phyloP scores from a whole-genome alignment of 371 early-diverging fungal species.

The Dichotomocladium elegans region DNA sequence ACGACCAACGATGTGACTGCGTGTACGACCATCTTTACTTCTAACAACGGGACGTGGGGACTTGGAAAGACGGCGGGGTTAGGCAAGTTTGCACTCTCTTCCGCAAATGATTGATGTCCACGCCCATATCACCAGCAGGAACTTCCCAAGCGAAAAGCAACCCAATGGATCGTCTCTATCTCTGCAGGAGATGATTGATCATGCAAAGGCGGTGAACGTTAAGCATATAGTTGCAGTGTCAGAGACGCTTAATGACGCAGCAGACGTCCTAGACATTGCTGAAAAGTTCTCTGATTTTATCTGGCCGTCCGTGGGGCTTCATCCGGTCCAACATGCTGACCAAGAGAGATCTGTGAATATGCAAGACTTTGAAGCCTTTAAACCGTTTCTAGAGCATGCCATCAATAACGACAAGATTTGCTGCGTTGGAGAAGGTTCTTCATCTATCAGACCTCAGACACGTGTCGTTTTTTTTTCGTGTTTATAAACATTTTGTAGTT shows the following conservation, averaged over 20 bases:
- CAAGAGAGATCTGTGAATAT: conserved; percentile 29
- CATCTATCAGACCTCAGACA: background rate
- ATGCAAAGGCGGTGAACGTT: conserved; percentile 31
- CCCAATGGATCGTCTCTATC: background rate
- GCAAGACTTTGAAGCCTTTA: conserved; percentile 33
- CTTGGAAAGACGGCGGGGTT: too few species aligned
- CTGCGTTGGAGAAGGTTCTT: conserved; percentile 48
- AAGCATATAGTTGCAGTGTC: conserved; percentile 41
- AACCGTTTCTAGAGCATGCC: conserved; percentile 33
- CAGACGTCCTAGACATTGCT: conserved; percentile 33
- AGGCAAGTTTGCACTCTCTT: background rate
- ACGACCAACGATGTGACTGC: too few species aligned
- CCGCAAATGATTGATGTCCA: conserved; percentile 43
- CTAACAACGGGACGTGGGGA: too few species aligned
- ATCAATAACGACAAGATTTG: conserved; percentile 13
- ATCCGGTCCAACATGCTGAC: conserved; percentile 39
- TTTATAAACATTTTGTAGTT: conserved; percentile 22
- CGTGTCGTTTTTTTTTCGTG: too few species aligned
- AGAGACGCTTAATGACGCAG: conserved; percentile 39
- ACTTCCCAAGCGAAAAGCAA: conserved; percentile 29
- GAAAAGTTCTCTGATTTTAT: conserved; percentile 29
- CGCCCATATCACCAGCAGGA: conserved; percentile 39
- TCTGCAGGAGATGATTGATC: background rate
- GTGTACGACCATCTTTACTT: too few species aligned
- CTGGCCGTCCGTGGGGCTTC: conserved; percentile 41